Conservation (phyloP, 148 eudicot genomes). For the Salicornia ramosissima region DNA sequence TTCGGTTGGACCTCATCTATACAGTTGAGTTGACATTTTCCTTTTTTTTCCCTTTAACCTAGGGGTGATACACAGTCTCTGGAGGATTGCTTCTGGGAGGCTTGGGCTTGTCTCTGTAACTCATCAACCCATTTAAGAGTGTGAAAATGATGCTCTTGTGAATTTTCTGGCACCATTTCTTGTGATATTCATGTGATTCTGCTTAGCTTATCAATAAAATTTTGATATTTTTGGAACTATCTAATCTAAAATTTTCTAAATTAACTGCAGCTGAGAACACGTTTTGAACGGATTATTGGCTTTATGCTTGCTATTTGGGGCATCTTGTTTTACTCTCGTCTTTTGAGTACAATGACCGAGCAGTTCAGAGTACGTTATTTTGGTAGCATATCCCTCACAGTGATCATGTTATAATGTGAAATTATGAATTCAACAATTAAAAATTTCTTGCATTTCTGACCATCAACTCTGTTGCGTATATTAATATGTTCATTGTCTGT, state of each 20-base stretch:
- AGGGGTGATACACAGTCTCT: slow-evolving; percentile 64
- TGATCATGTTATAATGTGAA: background rate
- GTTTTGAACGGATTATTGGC: slow-evolving; percentile 85
- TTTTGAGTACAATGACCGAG: slow-evolving; percentile 97
- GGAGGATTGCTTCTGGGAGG: slow-evolving; percentile 98
- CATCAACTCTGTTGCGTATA: background rate
- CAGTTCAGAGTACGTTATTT: slow-evolving; percentile 89
- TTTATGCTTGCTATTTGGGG: slow-evolving; percentile 98
- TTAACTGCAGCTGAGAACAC: slow-evolving; percentile 69
- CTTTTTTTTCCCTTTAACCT: slow-evolving; percentile 23
- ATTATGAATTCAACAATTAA: background rate
- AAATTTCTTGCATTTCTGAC: slow-evolving; percentile 23
- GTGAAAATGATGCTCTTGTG: slow-evolving; percentile 28
- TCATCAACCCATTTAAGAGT: slow-evolving; percentile 88
- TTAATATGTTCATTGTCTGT: slow-evolving; percentile 1
- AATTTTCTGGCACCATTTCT: slow-evolving; percentile 20
- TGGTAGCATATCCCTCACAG: slow-evolving; percentile 5
- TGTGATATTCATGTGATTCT: slow-evolving; percentile 19
- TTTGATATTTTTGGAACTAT: background rate
- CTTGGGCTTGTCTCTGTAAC: slow-evolving; percentile 90
- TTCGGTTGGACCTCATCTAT: background rate
- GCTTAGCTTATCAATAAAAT: slow-evolving; percentile 13
- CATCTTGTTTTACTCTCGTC: slow-evolving; percentile 89
- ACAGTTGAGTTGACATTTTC: slow-evolving; percentile 5
- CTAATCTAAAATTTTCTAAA: slow-evolving; percentile 4